These are phyloP conservation scores for Podosphaera fusca DNA, from an alignment of 2,329 filamentous ascomycete genomes.

Conservation along the genomic window DNA sequence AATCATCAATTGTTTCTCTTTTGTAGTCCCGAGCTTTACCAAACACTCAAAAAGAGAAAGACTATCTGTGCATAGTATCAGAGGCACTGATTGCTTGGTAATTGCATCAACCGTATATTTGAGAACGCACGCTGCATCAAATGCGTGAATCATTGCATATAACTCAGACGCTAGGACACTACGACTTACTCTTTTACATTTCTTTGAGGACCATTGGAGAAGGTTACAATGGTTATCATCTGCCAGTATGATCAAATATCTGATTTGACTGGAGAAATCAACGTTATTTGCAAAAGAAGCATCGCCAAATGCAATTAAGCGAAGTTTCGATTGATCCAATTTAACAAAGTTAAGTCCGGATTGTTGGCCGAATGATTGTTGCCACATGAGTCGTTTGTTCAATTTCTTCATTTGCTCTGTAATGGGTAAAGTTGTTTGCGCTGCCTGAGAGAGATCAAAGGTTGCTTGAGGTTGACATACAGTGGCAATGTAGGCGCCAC, in stretches of 20 bases:
- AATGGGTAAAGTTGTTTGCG: background rate
- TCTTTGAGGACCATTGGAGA: too few relatives aligned
- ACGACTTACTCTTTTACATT: too few relatives aligned
- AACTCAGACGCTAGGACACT: too few relatives aligned
- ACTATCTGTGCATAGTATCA: too few relatives aligned
- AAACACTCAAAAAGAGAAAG: too few relatives aligned
- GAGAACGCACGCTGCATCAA: too few relatives aligned
- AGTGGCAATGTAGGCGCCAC: background rate
- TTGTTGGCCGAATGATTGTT: background rate
- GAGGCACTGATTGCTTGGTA: too few relatives aligned
- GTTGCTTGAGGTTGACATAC: background rate
- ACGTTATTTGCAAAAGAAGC: background rate
- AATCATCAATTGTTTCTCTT: too few relatives aligned
- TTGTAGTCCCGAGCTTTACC: too few relatives aligned
- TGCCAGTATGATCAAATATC: background rate
- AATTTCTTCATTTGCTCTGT: background rate
- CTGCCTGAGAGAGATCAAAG: background rate
- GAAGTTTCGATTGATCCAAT: background rate
- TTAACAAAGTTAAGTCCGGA: background rate
- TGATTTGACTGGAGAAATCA: background rate
- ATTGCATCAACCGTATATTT: too few relatives aligned
- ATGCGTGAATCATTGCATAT: too few relatives aligned
- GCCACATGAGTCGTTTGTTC: background rate
- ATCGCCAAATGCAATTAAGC: background rate
- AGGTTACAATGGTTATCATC: background rate